phyloP scores from a whole-genome alignment of 2,329 filamentous ascomycete species.

The Westerdykella sp. region DNA sequence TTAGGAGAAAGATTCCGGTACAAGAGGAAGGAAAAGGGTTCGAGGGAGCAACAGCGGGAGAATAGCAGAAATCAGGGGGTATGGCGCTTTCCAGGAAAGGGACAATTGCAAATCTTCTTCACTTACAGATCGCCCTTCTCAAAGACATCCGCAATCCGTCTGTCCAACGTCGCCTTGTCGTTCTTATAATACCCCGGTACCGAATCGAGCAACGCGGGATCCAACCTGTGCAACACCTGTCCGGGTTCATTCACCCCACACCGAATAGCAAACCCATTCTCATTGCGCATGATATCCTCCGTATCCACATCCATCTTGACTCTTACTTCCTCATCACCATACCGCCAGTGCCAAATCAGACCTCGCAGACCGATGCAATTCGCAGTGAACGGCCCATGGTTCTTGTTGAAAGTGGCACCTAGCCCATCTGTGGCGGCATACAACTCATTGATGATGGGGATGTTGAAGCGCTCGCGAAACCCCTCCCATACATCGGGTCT shows the following conservation, averaged over 20 bases:
- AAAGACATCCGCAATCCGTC: conserved; percentile 32
- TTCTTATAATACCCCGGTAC: conserved; percentile 33
- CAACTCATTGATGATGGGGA: conserved; percentile 36
- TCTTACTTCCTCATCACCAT: conserved; percentile 22
- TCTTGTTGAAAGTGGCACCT: conserved; percentile 28
- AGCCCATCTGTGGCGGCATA: conserved; percentile 38
- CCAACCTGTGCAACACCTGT: conserved; percentile 30
- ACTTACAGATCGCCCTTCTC: conserved; percentile 36
- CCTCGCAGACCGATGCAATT: conserved; percentile 32
- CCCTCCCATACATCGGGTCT: conserved; percentile 38
- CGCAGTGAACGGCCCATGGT: conserved; percentile 30
- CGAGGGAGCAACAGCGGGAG: not conserved
- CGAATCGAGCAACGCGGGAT: conserved; percentile 17
- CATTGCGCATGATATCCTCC: conserved; percentile 32
- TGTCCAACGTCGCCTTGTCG: conserved; percentile 22
- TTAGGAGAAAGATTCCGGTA: no score
- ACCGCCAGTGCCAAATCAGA: conserved; percentile 29
- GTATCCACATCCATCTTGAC: conserved; percentile 37
- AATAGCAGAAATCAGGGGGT: not conserved
- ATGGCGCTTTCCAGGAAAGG: no score
- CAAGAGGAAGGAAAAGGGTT: no score
- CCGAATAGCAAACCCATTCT: conserved; percentile 30
- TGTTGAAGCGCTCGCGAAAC: conserved; percentile 36
- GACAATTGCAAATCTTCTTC: not conserved
- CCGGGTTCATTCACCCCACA: conserved; percentile 31